A percentile compares a stretch with the other conserved stretches of the same genome.
Evolutionary conservation across 108 stramenopile genomes (phyloP).

Genomic region (Nitzschia sp.): DNA sequence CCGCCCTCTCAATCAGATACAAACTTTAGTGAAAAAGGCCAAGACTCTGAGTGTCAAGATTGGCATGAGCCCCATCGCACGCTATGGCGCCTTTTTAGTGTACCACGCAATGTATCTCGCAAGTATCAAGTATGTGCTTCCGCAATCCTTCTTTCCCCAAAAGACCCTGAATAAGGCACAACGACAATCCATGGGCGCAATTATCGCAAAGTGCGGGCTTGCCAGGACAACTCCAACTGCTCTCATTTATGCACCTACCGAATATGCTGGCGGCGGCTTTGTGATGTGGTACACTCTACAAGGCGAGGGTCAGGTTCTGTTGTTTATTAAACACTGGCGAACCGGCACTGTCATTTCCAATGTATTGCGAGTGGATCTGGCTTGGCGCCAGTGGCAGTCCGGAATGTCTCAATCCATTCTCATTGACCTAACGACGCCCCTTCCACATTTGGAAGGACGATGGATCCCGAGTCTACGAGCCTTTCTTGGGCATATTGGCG

Average conservation of each 20-base stretch:
- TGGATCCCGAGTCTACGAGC: no score
- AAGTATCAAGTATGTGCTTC: neutral
- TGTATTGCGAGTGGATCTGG: neutral
- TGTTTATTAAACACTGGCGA: no score
- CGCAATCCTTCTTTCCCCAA: neutral
- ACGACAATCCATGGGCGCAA: neutral
- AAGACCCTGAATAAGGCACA: neutral
- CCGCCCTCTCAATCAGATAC: neutral
- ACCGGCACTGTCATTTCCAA: neutral
- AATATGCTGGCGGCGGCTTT: neutral
- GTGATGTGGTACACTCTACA: no score
- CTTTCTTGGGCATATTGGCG: neutral
- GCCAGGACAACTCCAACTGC: no score
- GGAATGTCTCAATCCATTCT: neutral
- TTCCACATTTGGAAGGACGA: neutral
- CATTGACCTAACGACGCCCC: neutral
- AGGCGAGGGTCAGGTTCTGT: no score
- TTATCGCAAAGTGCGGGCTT: no score
- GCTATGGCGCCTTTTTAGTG: neutral
- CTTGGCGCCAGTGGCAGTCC: neutral
- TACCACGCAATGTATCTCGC: neutral
- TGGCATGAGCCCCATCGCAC: neutral
- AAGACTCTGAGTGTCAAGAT: no score
- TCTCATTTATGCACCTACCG: neutral
- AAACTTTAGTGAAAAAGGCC: no score